These are phyloP conservation scores for Brachypodium distachyon DNA, from an alignment of 202 grass and related monocot genomes.

Conservation along the genomic window DNA sequence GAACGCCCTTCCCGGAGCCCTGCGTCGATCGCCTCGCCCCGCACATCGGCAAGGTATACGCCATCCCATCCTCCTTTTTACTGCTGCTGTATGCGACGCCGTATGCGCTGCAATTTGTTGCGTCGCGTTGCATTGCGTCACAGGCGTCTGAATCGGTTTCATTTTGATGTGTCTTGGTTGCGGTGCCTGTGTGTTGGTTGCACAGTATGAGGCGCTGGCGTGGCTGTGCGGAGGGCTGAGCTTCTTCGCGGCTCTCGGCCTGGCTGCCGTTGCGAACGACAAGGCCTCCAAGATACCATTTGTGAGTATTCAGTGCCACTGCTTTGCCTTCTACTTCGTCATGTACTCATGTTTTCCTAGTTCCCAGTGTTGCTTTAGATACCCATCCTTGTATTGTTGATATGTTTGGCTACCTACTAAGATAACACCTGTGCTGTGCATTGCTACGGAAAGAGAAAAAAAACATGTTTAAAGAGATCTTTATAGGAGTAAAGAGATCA, in stretches of 20 bases:
- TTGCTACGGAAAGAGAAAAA: too few species aligned
- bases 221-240: constrained; percentile 84
- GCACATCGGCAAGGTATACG: constrained; percentile 75
- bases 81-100: neutral
- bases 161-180: constrained; percentile 10
- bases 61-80: neutral
- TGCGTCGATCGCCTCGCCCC: constrained; percentile 94
- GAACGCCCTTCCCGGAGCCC: constrained; percentile 89
- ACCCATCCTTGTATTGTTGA: neutral
- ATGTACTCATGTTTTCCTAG: neutral
- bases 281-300: constrained; percentile 90
- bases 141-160: neutral
- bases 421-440: too few species aligned
- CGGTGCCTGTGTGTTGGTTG: neutral
- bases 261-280: constrained; percentile 62
- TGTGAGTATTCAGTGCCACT: constrained; percentile 40
- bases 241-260: constrained; percentile 60
- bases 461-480: too few species aligned
- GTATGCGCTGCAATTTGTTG: neutral
- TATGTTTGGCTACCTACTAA: neutral
- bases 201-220: constrained; percentile 78
- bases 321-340: neutral
- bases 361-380: neutral
- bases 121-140: neutral
- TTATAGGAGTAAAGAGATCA: too few species aligned